Percentiles rank a stretch among this genome's conserved stretches.
These are phyloP conservation scores for Beauveria pseudobassiana DNA, from an alignment of 2,329 filamentous ascomycete genomes.

Conservation along the genomic window DNA sequence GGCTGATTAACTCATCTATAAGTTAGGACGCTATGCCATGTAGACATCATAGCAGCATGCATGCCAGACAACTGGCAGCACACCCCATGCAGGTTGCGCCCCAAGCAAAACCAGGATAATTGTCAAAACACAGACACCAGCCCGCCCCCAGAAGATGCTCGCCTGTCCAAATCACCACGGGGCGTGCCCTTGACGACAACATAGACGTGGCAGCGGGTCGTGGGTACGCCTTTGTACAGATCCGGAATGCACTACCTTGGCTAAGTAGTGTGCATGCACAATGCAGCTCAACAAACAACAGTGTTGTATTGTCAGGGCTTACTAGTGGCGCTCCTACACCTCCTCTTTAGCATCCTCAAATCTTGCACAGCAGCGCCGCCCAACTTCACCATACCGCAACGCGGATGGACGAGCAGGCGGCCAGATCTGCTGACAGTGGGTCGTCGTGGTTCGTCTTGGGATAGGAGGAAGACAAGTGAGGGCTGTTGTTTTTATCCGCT, in stretches of 20 bases:
- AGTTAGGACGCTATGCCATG: not conserved
- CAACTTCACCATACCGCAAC: slow-evolving; percentile 1
- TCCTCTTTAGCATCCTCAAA: not conserved
- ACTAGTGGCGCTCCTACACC: slow-evolving; percentile 11
- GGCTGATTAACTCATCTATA: not conserved
- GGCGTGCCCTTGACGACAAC: not conserved
- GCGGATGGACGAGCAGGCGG: slow-evolving; percentile 17
- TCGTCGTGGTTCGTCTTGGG: slow-evolving; percentile 30
- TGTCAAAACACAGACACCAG: not conserved
- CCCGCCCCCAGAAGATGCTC: slow-evolving; percentile 1
- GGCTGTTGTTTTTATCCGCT: slow-evolving; percentile 8
- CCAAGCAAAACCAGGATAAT: slow-evolving; percentile 3
- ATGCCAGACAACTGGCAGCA: not conserved
- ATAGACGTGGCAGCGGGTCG: slow-evolving; percentile 12
- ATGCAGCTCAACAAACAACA: slow-evolving; percentile 17
- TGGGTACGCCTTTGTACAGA: slow-evolving; percentile 10
- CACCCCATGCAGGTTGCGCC: not conserved
- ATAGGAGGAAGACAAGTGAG: not conserved
- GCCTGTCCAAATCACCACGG: not conserved
- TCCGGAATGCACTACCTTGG: slow-evolving; percentile 10
- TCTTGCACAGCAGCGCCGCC: slow-evolving; percentile 6
- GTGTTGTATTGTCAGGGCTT: slow-evolving; percentile 21
- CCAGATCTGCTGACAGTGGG: slow-evolving; percentile 35
- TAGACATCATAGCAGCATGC: not conserved
- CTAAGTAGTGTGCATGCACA: slow-evolving; percentile 13